phyloP scores from a whole-genome alignment of 2,329 filamentous ascomycete species.

The Talaromyces sp. region DNA sequence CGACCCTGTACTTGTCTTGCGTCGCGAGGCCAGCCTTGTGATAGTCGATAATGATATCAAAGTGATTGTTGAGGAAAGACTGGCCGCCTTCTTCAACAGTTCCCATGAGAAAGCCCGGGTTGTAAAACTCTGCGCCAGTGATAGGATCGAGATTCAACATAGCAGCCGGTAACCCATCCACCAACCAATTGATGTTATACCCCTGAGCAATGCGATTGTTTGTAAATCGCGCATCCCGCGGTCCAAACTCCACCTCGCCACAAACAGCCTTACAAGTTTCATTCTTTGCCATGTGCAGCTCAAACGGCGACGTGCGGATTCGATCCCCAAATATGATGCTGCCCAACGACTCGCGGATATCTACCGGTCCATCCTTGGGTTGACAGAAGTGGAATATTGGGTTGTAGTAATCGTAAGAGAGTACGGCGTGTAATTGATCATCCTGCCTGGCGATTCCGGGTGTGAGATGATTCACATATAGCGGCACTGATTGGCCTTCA shows the following conservation, averaged over 20 bases:
- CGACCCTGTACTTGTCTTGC: slow-evolving; percentile 67
- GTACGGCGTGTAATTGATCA: slow-evolving; percentile 80
- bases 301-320: slow-evolving; percentile 93
- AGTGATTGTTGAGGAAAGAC: slow-evolving; percentile 83
- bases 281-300: slow-evolving; percentile 80
- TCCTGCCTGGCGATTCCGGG: slow-evolving; percentile 75
- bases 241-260: slow-evolving; percentile 61
- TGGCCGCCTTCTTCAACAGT: slow-evolving; percentile 51
- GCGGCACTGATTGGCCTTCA: slow-evolving; percentile 71
- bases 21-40: slow-evolving; percentile 63
- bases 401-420: slow-evolving; percentile 96
- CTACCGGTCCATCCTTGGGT: slow-evolving; percentile 70
- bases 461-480: slow-evolving; percentile 90
- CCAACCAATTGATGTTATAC: slow-evolving; percentile 92
- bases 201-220: slow-evolving; percentile 77
- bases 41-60: slow-evolving; percentile 90
- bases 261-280: slow-evolving; percentile 85
- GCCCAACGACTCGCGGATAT: slow-evolving; percentile 83
- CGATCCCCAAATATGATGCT: slow-evolving; percentile 97
- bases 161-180: slow-evolving; percentile 89
- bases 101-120: slow-evolving; percentile 83
- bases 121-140: slow-evolving; percentile 78
- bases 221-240: slow-evolving; percentile 69
- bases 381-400: slow-evolving; percentile 82
- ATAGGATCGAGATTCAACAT: slow-evolving; percentile 74